Evolutionary conservation across 1,284 basidiomycete genomes (phyloP).

Genomic region (Trichosporon sp.): DNA sequence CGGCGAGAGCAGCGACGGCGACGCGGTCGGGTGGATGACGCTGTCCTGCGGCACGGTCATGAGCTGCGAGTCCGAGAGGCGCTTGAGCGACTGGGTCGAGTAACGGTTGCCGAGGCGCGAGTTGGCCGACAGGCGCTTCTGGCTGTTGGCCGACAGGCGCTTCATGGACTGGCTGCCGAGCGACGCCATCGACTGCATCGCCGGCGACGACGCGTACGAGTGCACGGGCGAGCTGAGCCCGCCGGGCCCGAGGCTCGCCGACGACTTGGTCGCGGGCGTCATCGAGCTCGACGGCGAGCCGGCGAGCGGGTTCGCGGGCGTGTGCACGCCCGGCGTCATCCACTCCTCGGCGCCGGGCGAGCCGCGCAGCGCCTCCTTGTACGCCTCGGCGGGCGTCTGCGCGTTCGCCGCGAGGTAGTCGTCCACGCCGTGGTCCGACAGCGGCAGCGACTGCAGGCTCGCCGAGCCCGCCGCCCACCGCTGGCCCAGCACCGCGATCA

Average conservation of each 20-base stretch:
- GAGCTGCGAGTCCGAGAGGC: neutral
- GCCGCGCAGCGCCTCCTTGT: neutral
- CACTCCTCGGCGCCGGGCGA: neutral
- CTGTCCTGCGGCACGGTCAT: neutral
- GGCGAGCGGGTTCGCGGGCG: neutral
- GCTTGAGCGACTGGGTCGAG: neutral
- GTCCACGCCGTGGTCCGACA: neutral
- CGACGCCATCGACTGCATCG: neutral
- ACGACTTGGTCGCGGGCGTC: neutral
- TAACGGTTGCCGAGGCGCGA: neutral
- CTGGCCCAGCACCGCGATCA: neutral
- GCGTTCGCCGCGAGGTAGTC: neutral
- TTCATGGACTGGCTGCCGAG: constrained; percentile 4
- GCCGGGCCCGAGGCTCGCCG: neutral
- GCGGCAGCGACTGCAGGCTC: neutral
- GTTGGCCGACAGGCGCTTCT: neutral
- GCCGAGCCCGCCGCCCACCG: neutral
- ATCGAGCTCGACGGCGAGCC: neutral
- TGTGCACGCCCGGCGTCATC: neutral
- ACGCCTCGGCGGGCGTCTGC: neutral
- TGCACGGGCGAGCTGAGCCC: neutral
- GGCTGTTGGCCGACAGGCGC: neutral
- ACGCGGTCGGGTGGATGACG: neutral
- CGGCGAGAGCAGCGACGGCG: neutral
- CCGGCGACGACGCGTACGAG: neutral